phyloP scores from a whole-genome alignment of 768 basidiomycete genomes.

The Melanogaster broomeanus region DNA sequence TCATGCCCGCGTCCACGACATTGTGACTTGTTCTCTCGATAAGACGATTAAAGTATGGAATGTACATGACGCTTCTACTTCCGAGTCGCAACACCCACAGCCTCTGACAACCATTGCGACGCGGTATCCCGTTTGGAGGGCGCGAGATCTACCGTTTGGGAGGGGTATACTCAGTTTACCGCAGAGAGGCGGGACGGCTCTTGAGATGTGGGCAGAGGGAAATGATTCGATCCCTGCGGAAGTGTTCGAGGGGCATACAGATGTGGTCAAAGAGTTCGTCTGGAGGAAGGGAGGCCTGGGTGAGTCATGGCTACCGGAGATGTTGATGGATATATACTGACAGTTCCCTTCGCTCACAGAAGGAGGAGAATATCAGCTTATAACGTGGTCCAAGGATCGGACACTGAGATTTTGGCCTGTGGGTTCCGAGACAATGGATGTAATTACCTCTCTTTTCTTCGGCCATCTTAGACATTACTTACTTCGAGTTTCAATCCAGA shows the following conservation, averaged over 20 bases:
- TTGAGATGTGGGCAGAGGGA: conserved; percentile 75
- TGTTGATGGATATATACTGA: not conserved
- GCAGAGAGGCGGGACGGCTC: conserved; percentile 79
- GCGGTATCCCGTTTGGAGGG: conserved; percentile 91
- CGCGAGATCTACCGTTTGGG: conserved; percentile 90
- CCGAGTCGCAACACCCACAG: conserved; percentile 22
- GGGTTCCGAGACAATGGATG: conserved; percentile 68
- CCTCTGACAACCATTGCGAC: conserved; percentile 65
- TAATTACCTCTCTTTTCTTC: conserved; percentile 22
- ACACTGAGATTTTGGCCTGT: conserved; percentile 92
- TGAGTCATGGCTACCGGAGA: conserved; percentile 23
- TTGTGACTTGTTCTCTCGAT: conserved; percentile 94
- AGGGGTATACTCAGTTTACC: conserved; percentile 84
- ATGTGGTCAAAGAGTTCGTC: conserved; percentile 97
- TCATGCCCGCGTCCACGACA: conserved; percentile 65
- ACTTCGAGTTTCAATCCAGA: conserved; percentile 33
- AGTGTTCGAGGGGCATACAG: conserved; percentile 83
- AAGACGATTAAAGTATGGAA: conserved; percentile 90
- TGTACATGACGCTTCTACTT: conserved; percentile 23
- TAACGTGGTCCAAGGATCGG: conserved; percentile 89
- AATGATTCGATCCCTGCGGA: conserved; percentile 51
- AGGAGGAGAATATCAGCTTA: conserved; percentile 57
- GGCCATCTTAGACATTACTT: conserved; percentile 3
- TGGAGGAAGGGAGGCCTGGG: conserved; percentile 78
- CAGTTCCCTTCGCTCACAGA: conserved; percentile 30